Conservation (phyloP, 2,329 filamentous ascomycete genomes). For the Sclerotinia minor region DNA sequence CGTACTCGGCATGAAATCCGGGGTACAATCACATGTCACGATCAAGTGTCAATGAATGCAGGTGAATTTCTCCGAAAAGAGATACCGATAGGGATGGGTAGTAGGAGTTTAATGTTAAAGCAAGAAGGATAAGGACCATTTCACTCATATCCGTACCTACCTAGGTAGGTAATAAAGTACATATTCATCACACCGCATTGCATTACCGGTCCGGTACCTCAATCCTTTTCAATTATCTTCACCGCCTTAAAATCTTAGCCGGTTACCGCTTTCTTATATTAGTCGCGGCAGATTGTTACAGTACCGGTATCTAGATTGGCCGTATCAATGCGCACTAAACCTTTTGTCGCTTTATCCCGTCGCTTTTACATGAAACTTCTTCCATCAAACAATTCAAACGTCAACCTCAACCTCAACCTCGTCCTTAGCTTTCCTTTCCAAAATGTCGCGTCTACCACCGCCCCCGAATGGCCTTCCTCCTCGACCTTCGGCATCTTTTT, state of each 20-base stretch:
- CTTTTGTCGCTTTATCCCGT: not conserved
- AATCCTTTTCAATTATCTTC: not conserved
- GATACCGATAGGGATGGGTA: too few species aligned
- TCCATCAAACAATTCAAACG: not conserved
- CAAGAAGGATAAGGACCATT: too few species aligned
- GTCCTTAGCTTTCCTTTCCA: not conserved
- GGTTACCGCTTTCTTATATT: too few species aligned
- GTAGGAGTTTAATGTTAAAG: too few species aligned
- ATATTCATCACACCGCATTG: too few species aligned
- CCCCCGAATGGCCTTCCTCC: constrained; percentile 37
- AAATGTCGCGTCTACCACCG: constrained; percentile 39
- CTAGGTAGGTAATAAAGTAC: too few species aligned
- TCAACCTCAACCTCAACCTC: not conserved
- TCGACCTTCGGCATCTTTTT: constrained; percentile 22
- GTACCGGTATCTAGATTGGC: not conserved
- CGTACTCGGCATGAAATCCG: constrained; percentile 16
- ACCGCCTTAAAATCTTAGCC: not conserved
- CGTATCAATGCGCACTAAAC: not conserved
- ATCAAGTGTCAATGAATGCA: not conserved
- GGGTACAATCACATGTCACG: constrained; percentile 26
- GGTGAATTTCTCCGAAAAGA: too few species aligned
- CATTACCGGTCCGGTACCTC: too few species aligned
- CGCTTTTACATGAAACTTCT: not conserved
- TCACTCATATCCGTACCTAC: too few species aligned
- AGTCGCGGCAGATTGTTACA: not conserved